These are phyloP conservation scores for Aspergillus alliaceus DNA, from an alignment of 2,329 filamentous ascomycete species.

Conservation along the genomic window DNA sequence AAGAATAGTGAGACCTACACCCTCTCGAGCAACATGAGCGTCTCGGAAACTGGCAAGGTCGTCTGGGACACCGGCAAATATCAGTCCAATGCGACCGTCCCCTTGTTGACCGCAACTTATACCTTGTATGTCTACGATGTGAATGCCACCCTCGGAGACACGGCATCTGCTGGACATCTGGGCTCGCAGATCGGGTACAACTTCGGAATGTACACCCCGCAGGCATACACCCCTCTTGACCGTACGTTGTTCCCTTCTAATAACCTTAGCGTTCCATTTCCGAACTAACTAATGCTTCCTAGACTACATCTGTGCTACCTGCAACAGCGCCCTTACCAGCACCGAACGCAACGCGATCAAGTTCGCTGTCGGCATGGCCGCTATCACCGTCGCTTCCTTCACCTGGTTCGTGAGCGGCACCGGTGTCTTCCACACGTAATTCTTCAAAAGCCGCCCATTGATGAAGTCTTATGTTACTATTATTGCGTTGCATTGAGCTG, in stretches of 20 bases:
- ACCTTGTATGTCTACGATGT: constrained; percentile 65
- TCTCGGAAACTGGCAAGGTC: constrained; percentile 52
- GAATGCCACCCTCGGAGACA: constrained; percentile 51
- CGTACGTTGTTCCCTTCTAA: constrained; percentile 40
- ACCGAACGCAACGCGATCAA: constrained; percentile 57
- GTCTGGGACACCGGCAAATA: constrained; percentile 63
- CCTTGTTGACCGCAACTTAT: constrained; percentile 61
- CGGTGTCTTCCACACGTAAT: constrained; percentile 34
- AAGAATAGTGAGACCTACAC: constrained; percentile 62
- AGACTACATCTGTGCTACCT: constrained; percentile 60
- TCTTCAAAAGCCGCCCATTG: background rate
- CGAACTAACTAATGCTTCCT: constrained; percentile 15
- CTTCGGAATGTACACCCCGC: constrained; percentile 64
- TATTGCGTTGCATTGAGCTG: constrained; percentile 19
- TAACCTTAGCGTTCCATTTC: constrained; percentile 1
- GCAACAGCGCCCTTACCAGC: constrained; percentile 53
- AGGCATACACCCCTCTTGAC: constrained; percentile 50
- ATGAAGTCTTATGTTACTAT: constrained; percentile 7
- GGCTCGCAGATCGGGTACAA: constrained; percentile 51
- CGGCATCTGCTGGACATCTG: constrained; percentile 57
- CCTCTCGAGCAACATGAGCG: constrained; percentile 59
- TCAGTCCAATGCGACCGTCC: constrained; percentile 49
- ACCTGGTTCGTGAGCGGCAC: constrained; percentile 50
- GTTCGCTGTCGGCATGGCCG: constrained; percentile 56
- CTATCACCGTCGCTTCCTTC: constrained; percentile 59